Base-by-base conservation (phyloP, 176 grass and related monocot genomes). In the Ensete ventricosum region DNA sequence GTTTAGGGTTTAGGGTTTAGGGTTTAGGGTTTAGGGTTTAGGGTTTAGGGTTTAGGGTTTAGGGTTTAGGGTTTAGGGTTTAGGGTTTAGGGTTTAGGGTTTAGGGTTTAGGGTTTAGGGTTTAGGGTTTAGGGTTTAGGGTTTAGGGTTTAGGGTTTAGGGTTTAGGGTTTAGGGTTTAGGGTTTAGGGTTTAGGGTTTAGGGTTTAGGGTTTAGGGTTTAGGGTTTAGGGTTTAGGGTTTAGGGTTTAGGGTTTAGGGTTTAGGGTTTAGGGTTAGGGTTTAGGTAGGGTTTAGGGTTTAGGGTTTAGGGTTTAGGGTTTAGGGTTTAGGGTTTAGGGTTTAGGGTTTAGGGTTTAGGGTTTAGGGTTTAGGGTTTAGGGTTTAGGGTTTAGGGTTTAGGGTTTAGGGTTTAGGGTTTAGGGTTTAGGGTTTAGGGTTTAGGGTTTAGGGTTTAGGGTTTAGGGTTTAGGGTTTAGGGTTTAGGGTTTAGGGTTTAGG, bases 401-500 rank as follows among this genome's bases (percentile, higher is more conserved):
- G 57, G 76, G 43, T 50, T 77, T 78, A 16, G 20, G 76, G 76
- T 16, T 78, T 78, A 54, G 50, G 76, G 76, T 53, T 78, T 78
- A 54, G 54, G 74, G 53, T 62, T 64, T 63, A 49, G 54, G 74
- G n/a, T 77, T 77, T 55, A 77, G 55, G 74, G 74, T 63, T 64
- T 66, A 66, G 75, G 54, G 53, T 75, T 75, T 55, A 57, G 72
- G 72, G 74, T 55, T 77, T 77, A 24, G 21, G 74, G 74, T 78
- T 77, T 78, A 66, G 57, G 60, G 76, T 78, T 78, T 68, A 78
- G 76, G 76, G 76, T 78, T 78, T 68, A 55, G 76, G 76, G 49
- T 78, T 78, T n/a, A n/a, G n/a, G n/a, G n/a, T n/a, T n/a, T n/a
- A n/a, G n/a, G n/a, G n/a, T n/a, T n/a, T n/a, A n/a, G n/a, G n/a